These are phyloP conservation scores for Francoa sonchifolia DNA, from an alignment of 441 rosid genomes.

Conservation along the genomic window DNA sequence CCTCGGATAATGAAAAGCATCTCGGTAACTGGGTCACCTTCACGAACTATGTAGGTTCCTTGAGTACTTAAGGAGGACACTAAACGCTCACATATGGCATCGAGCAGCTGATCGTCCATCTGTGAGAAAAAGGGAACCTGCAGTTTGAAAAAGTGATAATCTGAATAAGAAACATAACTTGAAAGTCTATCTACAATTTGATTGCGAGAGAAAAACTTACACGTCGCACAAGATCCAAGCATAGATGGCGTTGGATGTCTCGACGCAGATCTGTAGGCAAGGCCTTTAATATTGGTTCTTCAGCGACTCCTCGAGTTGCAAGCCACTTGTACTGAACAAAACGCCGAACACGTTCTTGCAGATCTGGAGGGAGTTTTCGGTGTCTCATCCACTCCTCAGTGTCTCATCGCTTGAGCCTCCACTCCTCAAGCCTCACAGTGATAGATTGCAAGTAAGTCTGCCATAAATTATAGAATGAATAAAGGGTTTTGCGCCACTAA, in stretches of 20 bases:
- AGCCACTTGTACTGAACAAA: constrained; percentile 81
- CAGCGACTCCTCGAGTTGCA: constrained; percentile 72
- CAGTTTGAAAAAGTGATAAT: background rate
- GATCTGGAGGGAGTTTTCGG: constrained; percentile 58
- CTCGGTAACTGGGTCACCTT: constrained; percentile 82
- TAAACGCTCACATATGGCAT: constrained; percentile 73
- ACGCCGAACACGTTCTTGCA: constrained; percentile 71
- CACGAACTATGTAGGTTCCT: constrained; percentile 47
- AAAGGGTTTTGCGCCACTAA: no score
- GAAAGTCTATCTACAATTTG: background rate
- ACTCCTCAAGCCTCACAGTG: constrained; percentile 68
- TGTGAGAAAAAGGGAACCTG: constrained; percentile 82
- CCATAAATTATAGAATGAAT: constrained; percentile 12
- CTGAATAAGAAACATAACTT: background rate
- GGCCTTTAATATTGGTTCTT: constrained; percentile 58
- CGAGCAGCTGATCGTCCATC: constrained; percentile 77
- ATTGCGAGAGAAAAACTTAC: constrained; percentile 22
- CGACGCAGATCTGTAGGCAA: constrained; percentile 68
- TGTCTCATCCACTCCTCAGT: constrained; percentile 98
- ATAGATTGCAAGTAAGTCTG: constrained; percentile 75
- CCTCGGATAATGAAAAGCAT: constrained; percentile 88
- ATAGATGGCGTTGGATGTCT: constrained; percentile 67
- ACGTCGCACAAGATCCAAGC: constrained; percentile 79
- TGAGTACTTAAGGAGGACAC: constrained; percentile 64
- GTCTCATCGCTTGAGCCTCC: constrained; percentile 70